Conservation (phyloP, 306 rosid species). For the Neltuma alba region DNA sequence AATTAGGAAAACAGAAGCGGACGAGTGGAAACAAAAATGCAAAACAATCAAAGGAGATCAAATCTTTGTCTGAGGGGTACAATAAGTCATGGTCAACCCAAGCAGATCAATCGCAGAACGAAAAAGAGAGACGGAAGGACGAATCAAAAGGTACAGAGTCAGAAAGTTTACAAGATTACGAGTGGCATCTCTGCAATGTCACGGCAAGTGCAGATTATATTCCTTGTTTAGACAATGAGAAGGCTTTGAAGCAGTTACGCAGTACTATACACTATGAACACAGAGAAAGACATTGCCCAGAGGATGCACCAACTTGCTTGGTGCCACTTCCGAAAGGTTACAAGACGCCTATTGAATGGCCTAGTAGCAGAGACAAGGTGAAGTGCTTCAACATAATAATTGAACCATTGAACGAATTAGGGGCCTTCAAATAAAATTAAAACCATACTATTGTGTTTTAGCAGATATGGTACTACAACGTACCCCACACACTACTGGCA, state of each 20-base stretch:
- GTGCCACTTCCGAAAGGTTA: slow-evolving; percentile 69
- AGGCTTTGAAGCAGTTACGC: slow-evolving; percentile 57
- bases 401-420: background rate
- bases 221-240: slow-evolving; percentile 78
- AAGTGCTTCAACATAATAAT: slow-evolving; percentile 1
- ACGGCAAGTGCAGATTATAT: slow-evolving; percentile 42
- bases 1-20: slow-evolving; percentile 16
- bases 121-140: slow-evolving; percentile 73
- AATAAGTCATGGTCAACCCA: slow-evolving; percentile 80
- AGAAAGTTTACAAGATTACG: slow-evolving; percentile 45
- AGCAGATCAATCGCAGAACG: slow-evolving; percentile 66
- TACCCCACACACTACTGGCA: slow-evolving; percentile 75
- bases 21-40: background rate
- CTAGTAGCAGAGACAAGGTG: slow-evolving; percentile 84
- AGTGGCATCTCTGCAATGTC: slow-evolving; percentile 72
- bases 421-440: background rate
- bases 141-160: slow-evolving; percentile 43
- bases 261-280: slow-evolving; percentile 73
- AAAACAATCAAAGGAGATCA: slow-evolving; percentile 32
- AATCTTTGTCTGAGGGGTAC: slow-evolving; percentile 48
- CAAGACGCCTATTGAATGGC: slow-evolving; percentile 67
- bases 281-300: slow-evolving; percentile 90
- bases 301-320: slow-evolving; percentile 80
- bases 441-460: slow-evolving; percentile 4
- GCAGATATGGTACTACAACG: slow-evolving; percentile 86